Evolutionary conservation across 2,329 filamentous ascomycete species (phyloP), one percentile per base, ranked within the genome.

Genomic region (Fusarium armeniacum): DNA sequence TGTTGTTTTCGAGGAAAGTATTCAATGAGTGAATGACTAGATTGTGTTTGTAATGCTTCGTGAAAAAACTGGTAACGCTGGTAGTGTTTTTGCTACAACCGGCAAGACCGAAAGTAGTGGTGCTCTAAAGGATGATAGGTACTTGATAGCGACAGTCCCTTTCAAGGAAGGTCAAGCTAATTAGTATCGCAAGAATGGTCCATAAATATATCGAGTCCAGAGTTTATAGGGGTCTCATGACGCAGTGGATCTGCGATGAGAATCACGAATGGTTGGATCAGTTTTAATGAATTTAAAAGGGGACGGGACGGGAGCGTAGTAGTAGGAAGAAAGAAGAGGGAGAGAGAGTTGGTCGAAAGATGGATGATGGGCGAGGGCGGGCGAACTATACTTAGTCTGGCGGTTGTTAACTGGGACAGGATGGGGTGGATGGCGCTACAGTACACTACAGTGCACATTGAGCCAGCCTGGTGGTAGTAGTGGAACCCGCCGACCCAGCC

Each of bases 381-480:
- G 70, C 62, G 62, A 65, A 72, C 69, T 72, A 72, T 67, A 70
- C 69, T 67, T 70, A 71, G 60, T 60, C 65, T 70, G 55, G 63
- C 54, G 52, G 59, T 74, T 71, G 50, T 71, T 74, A 69, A 68
- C 66, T 67, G 50, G 56, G 66, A 57, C 49, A 32, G 52, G 54
- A 62, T 52, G 33, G 47, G 62, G 56, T 56, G 52, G 66, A 62
- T 69, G 56, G 66, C 66, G 66, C 67, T 69, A 60, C 61, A 60
- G 40, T 58, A 35, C 35, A 47, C 62, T 69, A 65, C 62, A 65
- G 61, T 65, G 62, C 55, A 60, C 55, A 65, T 60, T 58, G 61
- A 65, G 47, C 71, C 72, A 67, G 68, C 50, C 60, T 73, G 69
- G 69, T 74, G 72, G 72, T 74, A 74, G 65, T 51, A 66, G 72